Percentiles rank a stretch among this genome's conserved stretches.
phyloP scores from a whole-genome alignment of 1,284 basidiomycete genomes.

The Ceratobasidium sp. region DNA sequence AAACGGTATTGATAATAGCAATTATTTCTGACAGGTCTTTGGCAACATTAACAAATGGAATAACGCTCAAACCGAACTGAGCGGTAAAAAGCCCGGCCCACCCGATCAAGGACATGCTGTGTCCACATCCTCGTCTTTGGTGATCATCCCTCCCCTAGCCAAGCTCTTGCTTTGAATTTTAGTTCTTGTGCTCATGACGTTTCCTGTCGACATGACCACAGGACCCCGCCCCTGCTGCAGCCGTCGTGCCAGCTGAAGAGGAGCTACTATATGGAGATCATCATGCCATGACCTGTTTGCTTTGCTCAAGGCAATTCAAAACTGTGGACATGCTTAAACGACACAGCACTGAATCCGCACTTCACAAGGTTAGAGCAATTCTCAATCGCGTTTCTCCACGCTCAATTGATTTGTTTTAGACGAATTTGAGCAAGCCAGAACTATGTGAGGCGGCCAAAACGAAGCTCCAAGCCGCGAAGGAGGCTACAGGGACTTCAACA shows the following conservation, averaged over 20 bases:
- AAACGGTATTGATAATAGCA: conserved; percentile 1
- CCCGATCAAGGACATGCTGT: conserved; percentile 51
- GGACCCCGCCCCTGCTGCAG: conserved; percentile 27
- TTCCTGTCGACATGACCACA: conserved; percentile 37
- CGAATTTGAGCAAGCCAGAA: conserved; percentile 80
- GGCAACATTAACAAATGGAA: conserved; percentile 97
- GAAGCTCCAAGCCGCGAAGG: conserved; percentile 70
- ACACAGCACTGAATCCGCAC: conserved; percentile 90
- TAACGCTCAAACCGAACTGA: conserved; percentile 88
- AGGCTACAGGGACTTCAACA: conserved; percentile 51
- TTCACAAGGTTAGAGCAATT: conserved; percentile 82
- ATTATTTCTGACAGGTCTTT: conserved; percentile 69
- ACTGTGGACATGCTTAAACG: conserved; percentile 83
- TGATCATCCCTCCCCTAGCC: conserved; percentile 57
- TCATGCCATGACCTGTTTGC: conserved; percentile 79
- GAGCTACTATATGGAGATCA: conserved; percentile 57
- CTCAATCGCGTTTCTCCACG: not conserved
- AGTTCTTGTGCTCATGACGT: conserved; percentile 31
- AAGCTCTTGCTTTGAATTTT: conserved; percentile 40
- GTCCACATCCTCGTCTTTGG: conserved; percentile 58
- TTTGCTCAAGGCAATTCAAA: conserved; percentile 95
- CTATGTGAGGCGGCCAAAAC: conserved; percentile 80
- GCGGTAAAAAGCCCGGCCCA: conserved; percentile 57
- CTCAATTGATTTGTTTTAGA: conserved; percentile 65
- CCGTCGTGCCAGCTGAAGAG: conserved; percentile 40